These are phyloP conservation scores for Nicotiana benthamiana DNA, from an alignment of 257 asterid genomes.

Conservation along the genomic window DNA sequence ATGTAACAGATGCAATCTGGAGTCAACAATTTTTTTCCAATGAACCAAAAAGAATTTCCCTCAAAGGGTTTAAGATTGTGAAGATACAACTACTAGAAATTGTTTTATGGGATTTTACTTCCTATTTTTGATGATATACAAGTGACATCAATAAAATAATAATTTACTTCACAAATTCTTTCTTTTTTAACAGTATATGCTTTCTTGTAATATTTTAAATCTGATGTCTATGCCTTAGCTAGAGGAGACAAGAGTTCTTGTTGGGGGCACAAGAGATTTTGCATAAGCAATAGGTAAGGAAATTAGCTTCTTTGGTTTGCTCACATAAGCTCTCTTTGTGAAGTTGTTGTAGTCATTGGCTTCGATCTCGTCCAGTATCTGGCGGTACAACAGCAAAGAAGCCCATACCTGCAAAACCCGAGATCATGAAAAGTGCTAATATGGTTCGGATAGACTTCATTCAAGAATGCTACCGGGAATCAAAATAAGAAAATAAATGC, in stretches of 20 bases:
- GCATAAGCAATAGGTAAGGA: constrained; percentile 89
- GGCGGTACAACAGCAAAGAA: constrained; percentile 57
- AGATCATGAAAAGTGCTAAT: not conserved
- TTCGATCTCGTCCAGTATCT: constrained; percentile 90
- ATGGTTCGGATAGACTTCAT: too few relatives aligned
- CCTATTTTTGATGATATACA: not conserved
- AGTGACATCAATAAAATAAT: not conserved
- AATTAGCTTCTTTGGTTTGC: constrained; percentile 79
- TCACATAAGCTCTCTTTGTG: constrained; percentile 83
- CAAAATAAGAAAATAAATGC: too few relatives aligned
- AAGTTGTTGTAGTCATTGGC: constrained; percentile 95
- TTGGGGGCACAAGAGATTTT: constrained; percentile 69
- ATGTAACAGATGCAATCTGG: not conserved
- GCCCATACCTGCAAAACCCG: constrained; percentile 71
- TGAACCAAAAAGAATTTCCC: not conserved
- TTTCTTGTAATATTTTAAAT: not conserved
- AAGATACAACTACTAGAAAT: not conserved
- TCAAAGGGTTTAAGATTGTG: not conserved
- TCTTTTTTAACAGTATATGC: not conserved
- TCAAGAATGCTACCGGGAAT: too few relatives aligned
- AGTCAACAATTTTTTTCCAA: not conserved
- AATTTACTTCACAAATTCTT: not conserved
- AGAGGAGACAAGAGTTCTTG: constrained; percentile 27
- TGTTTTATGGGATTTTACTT: not conserved
- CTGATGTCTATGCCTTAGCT: constrained; percentile 37